These are phyloP conservation scores for Hamamelis virginiana DNA, from an alignment of 164 flowering plant species.

Conservation along the genomic window DNA sequence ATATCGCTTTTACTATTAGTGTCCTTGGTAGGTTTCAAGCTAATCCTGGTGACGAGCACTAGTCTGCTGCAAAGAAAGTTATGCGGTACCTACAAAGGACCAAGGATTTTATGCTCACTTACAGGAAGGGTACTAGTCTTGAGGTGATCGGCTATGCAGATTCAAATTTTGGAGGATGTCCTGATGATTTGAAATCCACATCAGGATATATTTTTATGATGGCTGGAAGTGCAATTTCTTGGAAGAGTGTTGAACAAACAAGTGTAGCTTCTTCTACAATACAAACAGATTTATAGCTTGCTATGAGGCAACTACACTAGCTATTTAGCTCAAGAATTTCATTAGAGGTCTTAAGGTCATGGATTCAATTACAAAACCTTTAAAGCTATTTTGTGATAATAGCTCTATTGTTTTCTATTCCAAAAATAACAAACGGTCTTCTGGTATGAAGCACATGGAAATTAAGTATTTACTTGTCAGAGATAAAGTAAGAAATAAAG, in stretches of 20 bases:
- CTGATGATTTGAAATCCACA: not conserved
- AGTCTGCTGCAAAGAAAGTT: not conserved
- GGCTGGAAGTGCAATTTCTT: slow-evolving; percentile 1
- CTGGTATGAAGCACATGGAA: not conserved
- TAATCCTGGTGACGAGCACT: not conserved
- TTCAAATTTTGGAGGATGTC: not conserved
- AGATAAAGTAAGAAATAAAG: not conserved
- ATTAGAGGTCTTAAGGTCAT: not conserved
- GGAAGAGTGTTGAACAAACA: not conserved
- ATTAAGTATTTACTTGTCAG: not conserved
- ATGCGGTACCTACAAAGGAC: not conserved
- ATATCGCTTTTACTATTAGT: not conserved
- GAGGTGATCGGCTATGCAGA: not conserved
- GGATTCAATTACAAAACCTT: not conserved
- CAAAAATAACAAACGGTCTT: not conserved
- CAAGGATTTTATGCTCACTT: not conserved
- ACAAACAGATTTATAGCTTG: not conserved
- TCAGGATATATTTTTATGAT: not conserved
- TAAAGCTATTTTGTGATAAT: not conserved
- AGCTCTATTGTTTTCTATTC: not conserved
- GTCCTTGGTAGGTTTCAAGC: not conserved
- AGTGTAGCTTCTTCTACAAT: not conserved
- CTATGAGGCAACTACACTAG: not conserved
- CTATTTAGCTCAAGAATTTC: not conserved
- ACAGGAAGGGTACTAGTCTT: not conserved